Percentiles rank a stretch among this genome's conserved stretches.
These are phyloP conservation scores for Zychaea mexicana DNA, from an alignment of 371 early-diverging fungal genomes.

Conservation along the genomic window DNA sequence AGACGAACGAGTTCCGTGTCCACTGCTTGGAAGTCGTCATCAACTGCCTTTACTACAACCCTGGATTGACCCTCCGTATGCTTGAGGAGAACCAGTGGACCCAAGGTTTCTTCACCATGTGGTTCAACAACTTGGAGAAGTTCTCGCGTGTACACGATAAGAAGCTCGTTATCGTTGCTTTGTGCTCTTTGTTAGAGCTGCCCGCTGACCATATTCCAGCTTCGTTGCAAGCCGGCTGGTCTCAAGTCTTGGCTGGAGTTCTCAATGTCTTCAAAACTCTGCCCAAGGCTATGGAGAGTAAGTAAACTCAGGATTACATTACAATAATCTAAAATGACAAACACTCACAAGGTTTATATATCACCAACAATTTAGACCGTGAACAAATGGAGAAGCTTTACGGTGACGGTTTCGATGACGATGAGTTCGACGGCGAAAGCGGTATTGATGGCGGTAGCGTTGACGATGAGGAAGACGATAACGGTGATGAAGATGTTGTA, in stretches of 20 bases:
- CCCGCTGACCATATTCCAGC: constrained; percentile 74
- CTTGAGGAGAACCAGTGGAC: constrained; percentile 81
- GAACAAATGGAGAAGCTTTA: constrained; percentile 63
- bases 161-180: constrained; percentile 81
- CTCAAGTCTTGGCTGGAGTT: constrained; percentile 70
- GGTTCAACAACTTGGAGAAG: constrained; percentile 72
- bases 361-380: constrained; percentile 61
- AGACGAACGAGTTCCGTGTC: constrained; percentile 57
- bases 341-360: neutral
- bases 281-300: constrained; percentile 83
- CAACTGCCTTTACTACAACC: constrained; percentile 86
- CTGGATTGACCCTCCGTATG: constrained; percentile 66
- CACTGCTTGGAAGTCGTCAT: constrained; percentile 72
- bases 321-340: too few relatives aligned
- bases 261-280: constrained; percentile 73
- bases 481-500: constrained; percentile 58
- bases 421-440: constrained; percentile 60
- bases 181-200: constrained; percentile 72
- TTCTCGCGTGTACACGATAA: constrained; percentile 92
- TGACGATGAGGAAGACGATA: constrained; percentile 40
- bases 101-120: constrained; percentile 76
- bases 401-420: constrained; percentile 68
- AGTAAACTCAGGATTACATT: constrained; percentile 26
- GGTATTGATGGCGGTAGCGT: constrained; percentile 32
- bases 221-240: constrained; percentile 70